Base-by-base conservation (phyloP, 345 rosid species). In the Melaleuca alternifolia region DNA sequence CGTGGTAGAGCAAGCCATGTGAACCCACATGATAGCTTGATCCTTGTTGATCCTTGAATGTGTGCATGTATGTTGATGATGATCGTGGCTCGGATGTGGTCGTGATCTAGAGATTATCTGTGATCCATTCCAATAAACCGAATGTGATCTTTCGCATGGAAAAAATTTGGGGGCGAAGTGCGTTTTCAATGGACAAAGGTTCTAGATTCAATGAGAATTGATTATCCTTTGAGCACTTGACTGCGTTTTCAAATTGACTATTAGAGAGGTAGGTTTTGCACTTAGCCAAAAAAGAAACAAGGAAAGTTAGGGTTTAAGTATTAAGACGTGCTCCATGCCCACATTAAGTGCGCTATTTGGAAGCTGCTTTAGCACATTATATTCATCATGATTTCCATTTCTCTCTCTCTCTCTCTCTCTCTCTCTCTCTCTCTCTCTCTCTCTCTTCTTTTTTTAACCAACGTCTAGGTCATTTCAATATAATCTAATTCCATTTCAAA, bases 331-430 rank as follows among this genome's bases (percentile, higher is more conserved):
- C 76, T 62, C 13, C 44, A 7, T 30, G 44, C 77, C 2, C 77
- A 8, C 9, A 16, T 65, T 65, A 15, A 65, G 77, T 33, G 9
- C 46, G 2, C 24, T 33, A 16, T 65, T 8, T 16, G 79, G 11
- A 16, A 71, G 79, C 24, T 71, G 7, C 23, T 15, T 30, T 28
- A 10, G 46, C 16, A 33, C 18, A 65, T 65, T 9, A 65, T 46
- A 65, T 33, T 33, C 1, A 65, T 33, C 46, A 14, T 3, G 18
- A 65, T 33, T 65, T 33, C 77, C 16, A 65, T 16, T 37, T 65
- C 30, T 4, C 12, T 5, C 14, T 1, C 16, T 51, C 16, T 16
- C 5, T 16, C 13, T 30, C 11, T 0, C 2, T 16, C 1, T 14
- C 37, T 28, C n/a, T 65, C 30, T 4, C 12, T 5, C 14, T 1